Evolutionary conservation across 495 filamentous ascomycete species (phyloP).

Genomic region (Lophium mytilinum): DNA sequence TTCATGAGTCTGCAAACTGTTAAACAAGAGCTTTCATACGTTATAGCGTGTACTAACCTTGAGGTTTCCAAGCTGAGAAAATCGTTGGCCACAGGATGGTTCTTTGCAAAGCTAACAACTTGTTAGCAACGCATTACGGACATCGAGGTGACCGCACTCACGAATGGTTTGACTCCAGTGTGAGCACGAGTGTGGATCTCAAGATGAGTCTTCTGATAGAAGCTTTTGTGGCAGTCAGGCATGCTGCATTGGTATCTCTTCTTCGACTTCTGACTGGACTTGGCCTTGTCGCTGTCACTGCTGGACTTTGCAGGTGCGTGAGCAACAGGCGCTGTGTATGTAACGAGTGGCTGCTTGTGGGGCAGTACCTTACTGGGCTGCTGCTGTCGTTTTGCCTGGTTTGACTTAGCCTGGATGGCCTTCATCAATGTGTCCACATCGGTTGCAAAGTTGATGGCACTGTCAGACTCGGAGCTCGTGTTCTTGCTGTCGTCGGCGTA

Average conservation of each 20-base stretch:
- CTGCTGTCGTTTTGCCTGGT: slow-evolving; percentile 27
- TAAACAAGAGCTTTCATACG: neutral
- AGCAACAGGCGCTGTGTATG: slow-evolving; percentile 2
- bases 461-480: slow-evolving; percentile 16
- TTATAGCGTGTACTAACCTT: slow-evolving; percentile 47
- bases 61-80: slow-evolving; percentile 82
- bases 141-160: slow-evolving; percentile 39
- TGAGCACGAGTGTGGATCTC: slow-evolving; percentile 87
- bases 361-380: slow-evolving; percentile 21
- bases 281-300: slow-evolving; percentile 7
- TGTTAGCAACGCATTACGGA: slow-evolving; percentile 5
- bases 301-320: slow-evolving; percentile 1
- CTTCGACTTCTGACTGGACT: slow-evolving; percentile 31
- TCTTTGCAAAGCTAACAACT: slow-evolving; percentile 60
- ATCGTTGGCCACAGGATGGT: slow-evolving; percentile 66
- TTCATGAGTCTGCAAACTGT: slow-evolving; percentile 61
- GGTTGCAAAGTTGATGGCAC: slow-evolving; percentile 57
- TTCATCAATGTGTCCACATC: slow-evolving; percentile 89
- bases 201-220: slow-evolving; percentile 87
- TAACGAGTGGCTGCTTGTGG: neutral
- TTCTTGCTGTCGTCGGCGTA: slow-evolving; percentile 10
- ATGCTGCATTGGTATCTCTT: slow-evolving; percentile 72
- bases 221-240: slow-evolving; percentile 69
- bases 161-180: slow-evolving; percentile 85
- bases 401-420: slow-evolving; percentile 68